Conservation (phyloP, 192 early-diverging fungal species). For the Haplosporangium gracile region DNA sequence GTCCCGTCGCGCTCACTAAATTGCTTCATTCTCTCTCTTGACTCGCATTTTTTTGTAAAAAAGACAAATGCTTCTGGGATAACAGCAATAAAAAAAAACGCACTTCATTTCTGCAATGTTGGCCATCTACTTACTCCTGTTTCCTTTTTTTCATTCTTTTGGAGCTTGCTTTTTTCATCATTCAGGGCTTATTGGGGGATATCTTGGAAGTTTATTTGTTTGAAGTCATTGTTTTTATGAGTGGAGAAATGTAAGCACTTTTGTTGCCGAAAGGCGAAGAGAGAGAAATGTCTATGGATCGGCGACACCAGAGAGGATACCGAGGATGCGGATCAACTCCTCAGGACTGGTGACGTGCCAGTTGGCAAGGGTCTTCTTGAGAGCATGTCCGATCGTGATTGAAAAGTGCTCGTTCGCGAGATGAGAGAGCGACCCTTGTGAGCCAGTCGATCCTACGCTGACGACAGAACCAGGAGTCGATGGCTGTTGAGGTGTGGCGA, state of each 20-base stretch:
- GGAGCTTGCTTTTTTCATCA: background rate
- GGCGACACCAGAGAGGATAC: slow-evolving; percentile 33
- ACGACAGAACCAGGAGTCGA: slow-evolving; percentile 20
- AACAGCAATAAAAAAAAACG: slow-evolving; percentile 32
- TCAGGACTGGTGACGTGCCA: slow-evolving; percentile 85
- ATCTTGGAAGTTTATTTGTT: background rate
- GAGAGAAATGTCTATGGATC: slow-evolving; percentile 14
- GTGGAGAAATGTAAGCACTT: no score
- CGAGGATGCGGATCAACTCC: slow-evolving; percentile 69
- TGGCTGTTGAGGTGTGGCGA: background rate
- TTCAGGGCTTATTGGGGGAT: no score
- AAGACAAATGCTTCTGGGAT: background rate
- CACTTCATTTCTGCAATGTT: slow-evolving; percentile 21
- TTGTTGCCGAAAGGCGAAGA: background rate
- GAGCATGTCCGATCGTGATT: slow-evolving; percentile 83
- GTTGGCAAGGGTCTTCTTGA: slow-evolving; percentile 88
- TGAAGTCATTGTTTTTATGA: background rate
- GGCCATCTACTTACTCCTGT: background rate
- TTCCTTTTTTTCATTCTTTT: no score
- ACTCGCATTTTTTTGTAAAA: slow-evolving; percentile 3
- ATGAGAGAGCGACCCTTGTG: slow-evolving; percentile 20
- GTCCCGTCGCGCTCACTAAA: slow-evolving; percentile 80
- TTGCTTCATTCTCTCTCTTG: slow-evolving; percentile 8
- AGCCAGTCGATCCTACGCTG: slow-evolving; percentile 20
- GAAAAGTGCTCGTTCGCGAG: slow-evolving; percentile 72